These are phyloP conservation scores for Rhododendron williamsianum DNA, from an alignment of 148 eudicot species.

Conservation along the genomic window DNA sequence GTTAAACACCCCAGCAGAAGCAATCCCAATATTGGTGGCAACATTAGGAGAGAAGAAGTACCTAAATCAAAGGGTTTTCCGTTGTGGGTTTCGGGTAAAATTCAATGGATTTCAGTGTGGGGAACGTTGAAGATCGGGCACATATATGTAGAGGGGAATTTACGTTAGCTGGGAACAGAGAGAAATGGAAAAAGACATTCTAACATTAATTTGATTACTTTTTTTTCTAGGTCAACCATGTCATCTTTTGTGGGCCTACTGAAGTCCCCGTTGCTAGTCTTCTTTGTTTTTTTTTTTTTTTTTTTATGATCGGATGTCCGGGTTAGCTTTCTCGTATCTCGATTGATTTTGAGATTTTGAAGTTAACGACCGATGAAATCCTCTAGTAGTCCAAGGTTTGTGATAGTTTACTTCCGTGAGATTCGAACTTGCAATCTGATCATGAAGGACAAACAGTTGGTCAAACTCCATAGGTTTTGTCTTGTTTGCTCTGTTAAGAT, in stretches of 20 bases:
- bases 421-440: too few relatives aligned
- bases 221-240: neutral
- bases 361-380: too few relatives aligned
- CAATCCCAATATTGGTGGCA: neutral
- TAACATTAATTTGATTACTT: neutral
- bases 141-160: neutral
- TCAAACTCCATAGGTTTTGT: neutral
- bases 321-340: fast-evolving
- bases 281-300: neutral
- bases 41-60: neutral
- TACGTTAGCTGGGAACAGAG: neutral
- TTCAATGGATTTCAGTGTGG: neutral
- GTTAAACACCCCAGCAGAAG: neutral
- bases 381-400: neutral
- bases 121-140: neutral
- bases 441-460: too few relatives aligned
- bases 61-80: neutral
- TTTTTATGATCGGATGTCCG: too few relatives aligned
- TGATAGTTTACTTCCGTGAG: too few relatives aligned
- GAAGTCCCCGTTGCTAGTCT: too few relatives aligned
- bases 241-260: too few relatives aligned
- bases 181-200: neutral
- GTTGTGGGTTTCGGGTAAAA: neutral
- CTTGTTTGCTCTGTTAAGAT: neutral
- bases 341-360: neutral